Conservation (phyloP, 2,329 filamentous ascomycete species). For the Aspergillus sp. region DNA sequence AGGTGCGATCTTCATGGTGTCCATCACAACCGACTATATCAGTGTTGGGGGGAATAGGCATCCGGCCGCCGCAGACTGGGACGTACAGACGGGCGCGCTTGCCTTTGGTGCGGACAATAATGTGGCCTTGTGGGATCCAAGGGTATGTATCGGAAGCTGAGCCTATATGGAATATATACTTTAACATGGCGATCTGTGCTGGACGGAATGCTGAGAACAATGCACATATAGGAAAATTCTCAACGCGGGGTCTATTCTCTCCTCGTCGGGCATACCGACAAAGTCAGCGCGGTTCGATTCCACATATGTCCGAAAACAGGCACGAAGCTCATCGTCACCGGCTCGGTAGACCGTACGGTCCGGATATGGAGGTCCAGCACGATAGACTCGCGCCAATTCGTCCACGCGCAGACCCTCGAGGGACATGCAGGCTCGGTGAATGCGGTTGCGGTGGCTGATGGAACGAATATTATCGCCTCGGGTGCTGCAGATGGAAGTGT, state of each 20-base stretch:
- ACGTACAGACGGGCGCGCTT: constrained; percentile 56
- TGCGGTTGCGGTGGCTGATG: constrained; percentile 42
- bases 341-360: constrained; percentile 70
- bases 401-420: constrained; percentile 43
- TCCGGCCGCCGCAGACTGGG: constrained; percentile 85
- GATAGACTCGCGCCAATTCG: constrained; percentile 26
- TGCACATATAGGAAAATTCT: constrained; percentile 30
- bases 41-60: constrained; percentile 85
- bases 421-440: constrained; percentile 72
- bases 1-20: constrained; percentile 24
- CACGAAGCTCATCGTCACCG: constrained; percentile 60
- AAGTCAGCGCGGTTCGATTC: constrained; percentile 78
- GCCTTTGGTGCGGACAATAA: constrained; percentile 87
- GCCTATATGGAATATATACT: too few species aligned
- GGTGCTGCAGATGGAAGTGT: constrained; percentile 57
- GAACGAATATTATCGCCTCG: constrained; percentile 45
- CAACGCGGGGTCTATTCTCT: constrained; percentile 56
- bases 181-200: background rate
- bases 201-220: constrained; percentile 5
- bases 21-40: constrained; percentile 45
- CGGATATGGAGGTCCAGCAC: constrained; percentile 49
- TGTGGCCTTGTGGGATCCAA: constrained; percentile 78
- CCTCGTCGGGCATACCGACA: constrained; percentile 66
- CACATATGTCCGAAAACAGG: constrained; percentile 47
- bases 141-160: constrained; percentile 45